phyloP scores from a whole-genome alignment of 768 basidiomycete species.

The Tulasnella sp. region DNA sequence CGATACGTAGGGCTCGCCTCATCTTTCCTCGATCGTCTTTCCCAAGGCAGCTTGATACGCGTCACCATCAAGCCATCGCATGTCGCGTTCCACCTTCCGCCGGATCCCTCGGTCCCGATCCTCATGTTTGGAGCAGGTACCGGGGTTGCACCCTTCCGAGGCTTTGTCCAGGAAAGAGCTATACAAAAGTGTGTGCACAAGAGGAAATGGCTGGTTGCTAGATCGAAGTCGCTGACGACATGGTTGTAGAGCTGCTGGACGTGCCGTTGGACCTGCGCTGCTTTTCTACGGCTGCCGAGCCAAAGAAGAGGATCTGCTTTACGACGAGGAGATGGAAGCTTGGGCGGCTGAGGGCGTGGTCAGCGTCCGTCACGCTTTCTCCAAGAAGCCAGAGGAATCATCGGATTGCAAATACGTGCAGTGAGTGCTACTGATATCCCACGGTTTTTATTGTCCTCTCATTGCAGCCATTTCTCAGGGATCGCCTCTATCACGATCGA shows the following conservation, averaged over 20 bases:
- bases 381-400: constrained; percentile 24
- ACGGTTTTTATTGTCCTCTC: not conserved
- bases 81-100: constrained; percentile 35
- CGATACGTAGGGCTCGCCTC: constrained; percentile 38
- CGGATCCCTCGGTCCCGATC: constrained; percentile 31
- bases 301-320: constrained; percentile 35
- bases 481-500: constrained; percentile 35
- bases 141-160: constrained; percentile 40
- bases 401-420: constrained; percentile 32
- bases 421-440: constrained; percentile 25
- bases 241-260: constrained; percentile 27
- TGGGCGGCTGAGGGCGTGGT: constrained; percentile 36
- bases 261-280: constrained; percentile 32
- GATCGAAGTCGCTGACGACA: no score
- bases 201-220: no score
- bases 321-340: constrained; percentile 33
- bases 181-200: constrained; percentile 28
- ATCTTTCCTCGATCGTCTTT: constrained; percentile 33
- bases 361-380: constrained; percentile 37
- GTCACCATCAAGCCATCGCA: constrained; percentile 31
- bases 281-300: constrained; percentile 40
- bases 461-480: constrained; percentile 20
- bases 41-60: constrained; percentile 34
- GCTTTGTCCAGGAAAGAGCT: constrained; percentile 41
- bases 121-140: constrained; percentile 39